phyloP scores from a whole-genome alignment of 169 alveolate genomes.

The Cryptosporidium meleagridis region DNA sequence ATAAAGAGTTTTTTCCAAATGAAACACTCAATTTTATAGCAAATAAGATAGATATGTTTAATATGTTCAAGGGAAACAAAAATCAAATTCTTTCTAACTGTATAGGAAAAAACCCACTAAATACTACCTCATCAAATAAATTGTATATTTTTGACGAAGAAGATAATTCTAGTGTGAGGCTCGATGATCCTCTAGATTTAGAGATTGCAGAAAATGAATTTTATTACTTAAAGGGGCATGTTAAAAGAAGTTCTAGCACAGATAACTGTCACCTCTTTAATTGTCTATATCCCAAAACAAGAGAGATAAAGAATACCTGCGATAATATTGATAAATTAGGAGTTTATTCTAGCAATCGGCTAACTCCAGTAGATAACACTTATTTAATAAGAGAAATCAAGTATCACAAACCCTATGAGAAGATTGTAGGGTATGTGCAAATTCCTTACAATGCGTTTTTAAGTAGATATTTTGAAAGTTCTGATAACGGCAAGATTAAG shows the following conservation, averaged over 20 bases:
- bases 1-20: not conserved
- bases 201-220: slow-evolving; percentile 68
- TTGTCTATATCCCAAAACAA: not conserved
- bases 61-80: not conserved
- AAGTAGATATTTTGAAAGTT: not conserved
- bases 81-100: not conserved
- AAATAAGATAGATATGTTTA: not conserved
- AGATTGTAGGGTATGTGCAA: slow-evolving; percentile 50
- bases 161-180: slow-evolving; percentile 7
- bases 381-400: slow-evolving; percentile 21
- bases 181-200: slow-evolving; percentile 26
- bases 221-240: slow-evolving; percentile 21
- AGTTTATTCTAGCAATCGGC: not conserved
- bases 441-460: slow-evolving; percentile 24
- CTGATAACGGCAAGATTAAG: not conserved
- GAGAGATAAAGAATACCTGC: not conserved
- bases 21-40: not conserved
- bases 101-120: not conserved
- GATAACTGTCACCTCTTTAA: not conserved
- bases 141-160: slow-evolving; percentile 49
- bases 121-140: not conserved
- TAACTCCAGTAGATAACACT: not conserved
- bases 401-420: slow-evolving; percentile 26
- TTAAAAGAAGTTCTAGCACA: slow-evolving; percentile 2
- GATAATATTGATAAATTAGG: not conserved